A percentile compares a stretch with the other conserved stretches of the same genome.
phyloP scores from a whole-genome alignment of 805 yeast genomes.

The Metschnikowia aberdeeniae region DNA sequence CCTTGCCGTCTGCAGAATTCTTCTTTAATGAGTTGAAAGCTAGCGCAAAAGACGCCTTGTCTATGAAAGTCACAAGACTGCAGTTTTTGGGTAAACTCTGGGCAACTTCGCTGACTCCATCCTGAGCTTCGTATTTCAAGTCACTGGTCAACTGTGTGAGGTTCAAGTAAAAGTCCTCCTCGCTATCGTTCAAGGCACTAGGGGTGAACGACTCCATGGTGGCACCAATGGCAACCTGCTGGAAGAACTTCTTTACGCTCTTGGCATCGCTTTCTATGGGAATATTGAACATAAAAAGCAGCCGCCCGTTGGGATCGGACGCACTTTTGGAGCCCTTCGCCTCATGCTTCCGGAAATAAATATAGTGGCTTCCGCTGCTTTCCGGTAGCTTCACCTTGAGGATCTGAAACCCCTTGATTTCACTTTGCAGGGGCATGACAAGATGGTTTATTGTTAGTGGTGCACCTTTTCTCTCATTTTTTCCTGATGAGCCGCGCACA shows the following conservation, averaged over 20 bases:
- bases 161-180: slow-evolving; percentile 45
- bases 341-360: slow-evolving; percentile 64
- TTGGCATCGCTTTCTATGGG: slow-evolving; percentile 59
- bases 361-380: slow-evolving; percentile 46
- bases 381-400: slow-evolving; percentile 45
- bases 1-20: slow-evolving; percentile 24
- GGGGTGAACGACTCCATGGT: slow-evolving; percentile 47
- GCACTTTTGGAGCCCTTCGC: slow-evolving; percentile 28
- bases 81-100: slow-evolving; percentile 66
- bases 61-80: slow-evolving; percentile 71
- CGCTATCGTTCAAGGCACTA: slow-evolving; percentile 36
- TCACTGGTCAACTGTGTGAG: slow-evolving; percentile 59
- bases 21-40: slow-evolving; percentile 63
- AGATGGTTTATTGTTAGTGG: not conserved
- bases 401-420: slow-evolving; percentile 56
- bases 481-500: slow-evolving; percentile 5
- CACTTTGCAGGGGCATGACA: slow-evolving; percentile 21
- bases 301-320: slow-evolving; percentile 27
- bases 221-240: slow-evolving; percentile 58
- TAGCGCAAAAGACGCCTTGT: slow-evolving; percentile 59
- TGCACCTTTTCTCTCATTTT: slow-evolving; percentile 1
- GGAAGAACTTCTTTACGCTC: slow-evolving; percentile 54
- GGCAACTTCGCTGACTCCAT: slow-evolving; percentile 22
- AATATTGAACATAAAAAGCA: slow-evolving; percentile 72
- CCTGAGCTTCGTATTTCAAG: slow-evolving; percentile 30